Evolutionary conservation across 371 early-diverging fungal species (phyloP).

Genomic region (Lichtheimia hyalospora): DNA sequence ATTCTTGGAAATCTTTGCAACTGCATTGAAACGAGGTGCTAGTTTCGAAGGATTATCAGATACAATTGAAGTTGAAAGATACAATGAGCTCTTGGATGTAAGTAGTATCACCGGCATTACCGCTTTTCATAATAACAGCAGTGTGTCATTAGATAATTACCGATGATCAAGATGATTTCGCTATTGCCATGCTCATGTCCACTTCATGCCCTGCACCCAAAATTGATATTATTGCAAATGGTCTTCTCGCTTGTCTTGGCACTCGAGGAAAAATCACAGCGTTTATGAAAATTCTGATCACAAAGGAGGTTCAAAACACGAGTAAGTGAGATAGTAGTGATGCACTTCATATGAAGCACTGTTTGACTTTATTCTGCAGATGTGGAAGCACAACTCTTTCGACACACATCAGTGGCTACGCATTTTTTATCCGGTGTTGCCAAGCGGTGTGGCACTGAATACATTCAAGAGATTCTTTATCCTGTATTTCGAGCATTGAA

Average conservation of each 20-base stretch:
- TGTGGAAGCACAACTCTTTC: constrained; percentile 81
- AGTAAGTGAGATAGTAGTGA: constrained; percentile 42
- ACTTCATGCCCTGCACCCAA: constrained; percentile 82
- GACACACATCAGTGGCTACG: constrained; percentile 88
- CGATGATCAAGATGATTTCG: constrained; percentile 56
- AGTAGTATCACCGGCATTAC: neutral
- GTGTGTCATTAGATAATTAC: constrained; percentile 39
- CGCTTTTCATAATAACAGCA: neutral
- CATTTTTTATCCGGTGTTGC: constrained; percentile 81
- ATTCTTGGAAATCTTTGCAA: constrained; percentile 87
- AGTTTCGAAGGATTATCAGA: constrained; percentile 80
- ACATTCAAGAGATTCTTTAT: constrained; percentile 73
- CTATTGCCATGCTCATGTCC: constrained; percentile 74
- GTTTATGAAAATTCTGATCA: constrained; percentile 76
- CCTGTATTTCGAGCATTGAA: constrained; percentile 66
- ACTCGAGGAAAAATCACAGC: constrained; percentile 64
- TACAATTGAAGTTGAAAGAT: constrained; percentile 66
- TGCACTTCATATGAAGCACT: neutral
- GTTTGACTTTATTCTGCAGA: constrained; percentile 31
- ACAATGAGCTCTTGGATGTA: constrained; percentile 69
- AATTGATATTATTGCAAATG: constrained; percentile 77
- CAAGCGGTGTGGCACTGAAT: constrained; percentile 74
- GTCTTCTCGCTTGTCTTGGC: constrained; percentile 76
- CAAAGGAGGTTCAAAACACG: constrained; percentile 76
- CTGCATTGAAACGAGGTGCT: constrained; percentile 80